Conservation (phyloP, 2,329 filamentous ascomycete genomes). For the Nannizzia gypsea region DNA sequence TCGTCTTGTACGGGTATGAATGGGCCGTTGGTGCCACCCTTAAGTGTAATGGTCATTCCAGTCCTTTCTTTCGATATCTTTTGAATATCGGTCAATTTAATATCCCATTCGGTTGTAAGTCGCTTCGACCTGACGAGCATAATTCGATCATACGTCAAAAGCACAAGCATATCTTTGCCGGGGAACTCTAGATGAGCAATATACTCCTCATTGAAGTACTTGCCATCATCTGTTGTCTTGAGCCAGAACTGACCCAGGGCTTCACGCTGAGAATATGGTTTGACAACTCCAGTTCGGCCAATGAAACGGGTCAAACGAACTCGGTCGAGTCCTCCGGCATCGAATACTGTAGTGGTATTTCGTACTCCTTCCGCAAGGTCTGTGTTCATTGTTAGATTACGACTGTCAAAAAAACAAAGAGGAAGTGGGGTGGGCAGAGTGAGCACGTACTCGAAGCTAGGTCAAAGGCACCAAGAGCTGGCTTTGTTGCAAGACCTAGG, state of each 20-base stretch:
- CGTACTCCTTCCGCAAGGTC: constrained; percentile 91
- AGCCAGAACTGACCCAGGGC: constrained; percentile 97
- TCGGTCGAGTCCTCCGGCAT: constrained; percentile 84
- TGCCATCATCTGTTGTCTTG: constrained; percentile 93
- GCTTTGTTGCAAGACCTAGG: constrained; percentile 89
- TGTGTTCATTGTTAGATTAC: constrained; percentile 16
- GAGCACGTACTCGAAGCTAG: constrained; percentile 62
- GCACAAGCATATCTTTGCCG: constrained; percentile 74
- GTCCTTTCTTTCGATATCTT: constrained; percentile 96
- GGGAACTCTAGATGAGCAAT: constrained; percentile 91
- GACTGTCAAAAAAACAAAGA: not conserved
- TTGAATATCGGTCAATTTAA: constrained; percentile 88
- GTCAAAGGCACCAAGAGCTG: constrained; percentile 91
- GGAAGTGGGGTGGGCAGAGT: not conserved
- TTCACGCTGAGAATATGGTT: constrained; percentile 88
- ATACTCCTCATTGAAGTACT: constrained; percentile 95
- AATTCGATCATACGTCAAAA: constrained; percentile 79
- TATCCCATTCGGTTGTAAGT: constrained; percentile 87
- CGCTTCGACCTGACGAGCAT: constrained; percentile 80
- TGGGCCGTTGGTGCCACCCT: constrained; percentile 84
- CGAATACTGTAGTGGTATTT: constrained; percentile 97
- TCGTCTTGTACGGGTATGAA: constrained; percentile 93
- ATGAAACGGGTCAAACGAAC: constrained; percentile 91
- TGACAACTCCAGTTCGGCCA: constrained; percentile 80
- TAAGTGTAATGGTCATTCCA: constrained; percentile 75